These are phyloP conservation scores for Fragaria vesca DNA, from an alignment of 306 rosid genomes.

Conservation along the genomic window DNA sequence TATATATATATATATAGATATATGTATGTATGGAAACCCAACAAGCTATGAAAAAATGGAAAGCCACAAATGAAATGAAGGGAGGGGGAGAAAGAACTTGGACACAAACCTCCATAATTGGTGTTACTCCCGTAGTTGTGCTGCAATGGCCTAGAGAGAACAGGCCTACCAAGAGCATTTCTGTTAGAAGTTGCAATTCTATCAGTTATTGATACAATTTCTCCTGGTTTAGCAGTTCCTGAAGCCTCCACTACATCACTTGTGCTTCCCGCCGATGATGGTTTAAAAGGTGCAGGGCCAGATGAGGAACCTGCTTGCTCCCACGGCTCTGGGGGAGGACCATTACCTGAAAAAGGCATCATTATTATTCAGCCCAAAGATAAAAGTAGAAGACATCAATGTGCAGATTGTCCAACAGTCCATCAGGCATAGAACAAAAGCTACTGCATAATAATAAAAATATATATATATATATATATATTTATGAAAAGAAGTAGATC, in stretches of 20 bases:
- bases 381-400: not conserved
- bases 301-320: constrained; percentile 83
- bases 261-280: constrained; percentile 77
- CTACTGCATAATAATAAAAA: not conserved
- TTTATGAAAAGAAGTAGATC: not conserved
- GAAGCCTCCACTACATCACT: constrained; percentile 95
- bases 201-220: constrained; percentile 69
- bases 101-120: constrained; percentile 54
- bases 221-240: constrained; percentile 91
- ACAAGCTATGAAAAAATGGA: constrained; percentile 7
- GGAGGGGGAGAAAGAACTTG: not conserved
- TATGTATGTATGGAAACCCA: constrained; percentile 5
- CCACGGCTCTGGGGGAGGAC: constrained; percentile 93
- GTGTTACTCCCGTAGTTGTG: constrained; percentile 60
- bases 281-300: constrained; percentile 84
- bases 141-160: constrained; percentile 91
- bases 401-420: not conserved
- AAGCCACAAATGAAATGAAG: not conserved
- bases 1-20: constrained; percentile 17
- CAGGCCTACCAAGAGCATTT: constrained; percentile 64
- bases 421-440: not conserved
- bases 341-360: constrained; percentile 50
- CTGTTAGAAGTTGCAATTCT: constrained; percentile 39
- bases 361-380: constrained; percentile 7
- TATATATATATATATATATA: no score